Conservation (phyloP, 345 rosid genomes). For the Brassica incana region DNA sequence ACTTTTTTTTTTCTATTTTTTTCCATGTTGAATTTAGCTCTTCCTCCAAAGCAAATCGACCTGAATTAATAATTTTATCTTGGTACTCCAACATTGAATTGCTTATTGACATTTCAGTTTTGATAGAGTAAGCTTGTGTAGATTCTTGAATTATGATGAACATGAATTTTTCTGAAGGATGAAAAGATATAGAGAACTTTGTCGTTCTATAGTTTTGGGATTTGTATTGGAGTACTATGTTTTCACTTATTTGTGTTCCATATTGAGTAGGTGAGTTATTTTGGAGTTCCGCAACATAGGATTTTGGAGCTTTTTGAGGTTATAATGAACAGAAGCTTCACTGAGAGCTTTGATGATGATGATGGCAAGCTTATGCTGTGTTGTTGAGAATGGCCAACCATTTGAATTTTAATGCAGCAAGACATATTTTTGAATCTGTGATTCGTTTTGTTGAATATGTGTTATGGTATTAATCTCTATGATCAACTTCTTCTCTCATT, state of each 20-base stretch:
- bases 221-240: neutral
- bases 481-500: too few species aligned
- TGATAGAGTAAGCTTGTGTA: neutral
- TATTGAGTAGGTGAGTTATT: neutral
- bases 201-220: neutral
- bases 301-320: neutral
- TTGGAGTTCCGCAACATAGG: too few species aligned
- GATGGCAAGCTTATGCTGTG: neutral
- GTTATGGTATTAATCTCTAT: too few species aligned
- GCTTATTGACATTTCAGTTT: neutral
- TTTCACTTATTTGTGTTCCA: neutral
- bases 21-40: neutral
- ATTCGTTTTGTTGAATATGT: too few species aligned
- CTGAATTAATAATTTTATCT: neutral
- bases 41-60: neutral
- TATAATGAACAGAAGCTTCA: neutral
- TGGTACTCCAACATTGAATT: neutral
- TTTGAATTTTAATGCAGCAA: too few species aligned
- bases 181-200: neutral
- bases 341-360: neutral
- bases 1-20: neutral
- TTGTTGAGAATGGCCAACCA: too few species aligned
- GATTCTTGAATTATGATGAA: neutral
- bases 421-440: too few species aligned
- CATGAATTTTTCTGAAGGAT: neutral